These are phyloP conservation scores for Babesia ovata DNA, from an alignment of 169 alveolate species.

Conservation along the genomic window DNA sequence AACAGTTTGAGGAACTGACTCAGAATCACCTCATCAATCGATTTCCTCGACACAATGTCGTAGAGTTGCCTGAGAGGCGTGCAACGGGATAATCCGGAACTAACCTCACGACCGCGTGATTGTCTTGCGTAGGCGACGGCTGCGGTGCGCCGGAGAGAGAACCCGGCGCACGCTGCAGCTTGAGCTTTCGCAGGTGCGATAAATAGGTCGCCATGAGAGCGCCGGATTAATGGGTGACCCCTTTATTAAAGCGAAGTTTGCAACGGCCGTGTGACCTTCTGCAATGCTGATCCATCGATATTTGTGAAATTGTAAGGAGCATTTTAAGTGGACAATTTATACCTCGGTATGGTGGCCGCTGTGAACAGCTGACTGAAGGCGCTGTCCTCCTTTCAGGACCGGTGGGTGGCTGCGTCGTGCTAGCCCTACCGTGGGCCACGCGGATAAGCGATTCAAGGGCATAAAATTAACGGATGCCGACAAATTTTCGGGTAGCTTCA, in stretches of 20 bases:
- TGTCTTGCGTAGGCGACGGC: constrained; percentile 11
- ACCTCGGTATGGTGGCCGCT: not conserved
- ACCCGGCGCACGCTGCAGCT: constrained; percentile 12
- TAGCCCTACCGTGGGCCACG: too few species aligned
- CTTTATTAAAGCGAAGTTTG: not conserved
- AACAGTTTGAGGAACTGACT: constrained; percentile 20
- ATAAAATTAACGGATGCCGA: too few species aligned
- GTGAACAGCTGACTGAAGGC: not conserved
- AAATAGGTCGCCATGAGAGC: constrained; percentile 6
- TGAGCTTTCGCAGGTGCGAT: constrained; percentile 34
- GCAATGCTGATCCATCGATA: not conserved
- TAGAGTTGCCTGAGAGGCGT: constrained; percentile 20
- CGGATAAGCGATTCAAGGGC: too few species aligned
- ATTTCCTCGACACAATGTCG: constrained; percentile 1
- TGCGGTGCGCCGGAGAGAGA: not conserved
- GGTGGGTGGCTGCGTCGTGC: not conserved
- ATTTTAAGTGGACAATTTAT: not conserved
- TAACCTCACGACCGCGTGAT: constrained; percentile 14
- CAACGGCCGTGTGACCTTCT: constrained; percentile 13
- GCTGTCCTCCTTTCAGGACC: not conserved
- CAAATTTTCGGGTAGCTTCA: too few species aligned
- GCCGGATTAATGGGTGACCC: not conserved
- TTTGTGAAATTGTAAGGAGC: not conserved
- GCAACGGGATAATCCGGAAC: not conserved
- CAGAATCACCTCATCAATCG: constrained; percentile 18